Percentiles rank a stretch among this genome's conserved stretches.
phyloP scores from a whole-genome alignment of 352 stramenopile species.

The Pilasporangium apinafurcum region DNA sequence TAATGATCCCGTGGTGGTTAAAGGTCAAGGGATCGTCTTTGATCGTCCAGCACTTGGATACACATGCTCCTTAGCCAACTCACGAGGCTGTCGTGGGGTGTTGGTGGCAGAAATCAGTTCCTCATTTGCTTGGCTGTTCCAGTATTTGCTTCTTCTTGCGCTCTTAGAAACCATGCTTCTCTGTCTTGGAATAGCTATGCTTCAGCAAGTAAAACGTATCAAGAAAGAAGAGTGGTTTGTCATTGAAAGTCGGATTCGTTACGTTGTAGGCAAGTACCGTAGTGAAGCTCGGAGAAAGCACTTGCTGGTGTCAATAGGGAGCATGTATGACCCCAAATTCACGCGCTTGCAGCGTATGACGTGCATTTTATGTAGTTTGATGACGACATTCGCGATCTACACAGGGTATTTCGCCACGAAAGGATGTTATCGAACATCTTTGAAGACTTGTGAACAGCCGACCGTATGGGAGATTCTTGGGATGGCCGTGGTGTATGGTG shows the following conservation, averaged over 20 bases:
- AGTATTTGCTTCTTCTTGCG: conserved; percentile 25
- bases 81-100: conserved; percentile 22
- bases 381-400: conserved; percentile 42
- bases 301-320: conserved; percentile 36
- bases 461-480: conserved; percentile 29
- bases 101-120: conserved; percentile 22
- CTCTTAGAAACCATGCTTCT: conserved; percentile 22
- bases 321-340: conserved; percentile 50
- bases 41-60: conserved; percentile 31
- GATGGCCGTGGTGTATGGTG: conserved; percentile 55
- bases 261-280: conserved; percentile 41
- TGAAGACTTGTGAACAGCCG: conserved; percentile 58
- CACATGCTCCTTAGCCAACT: conserved; percentile 28
- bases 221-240: conserved; percentile 37
- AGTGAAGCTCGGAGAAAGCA: conserved; percentile 36
- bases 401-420: conserved; percentile 39
- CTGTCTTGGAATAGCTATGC: conserved; percentile 10
- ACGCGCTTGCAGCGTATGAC: conserved; percentile 49
- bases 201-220: conserved; percentile 21
- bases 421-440: conserved; percentile 49
- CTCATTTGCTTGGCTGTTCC: conserved; percentile 42
- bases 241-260: conserved; percentile 45
- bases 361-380: conserved; percentile 34
- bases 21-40: conserved; percentile 26
- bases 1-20: conserved; percentile 29